Conservation (phyloP, 2,329 filamentous ascomycete genomes). For the Coniochaeta pulveracea region DNA sequence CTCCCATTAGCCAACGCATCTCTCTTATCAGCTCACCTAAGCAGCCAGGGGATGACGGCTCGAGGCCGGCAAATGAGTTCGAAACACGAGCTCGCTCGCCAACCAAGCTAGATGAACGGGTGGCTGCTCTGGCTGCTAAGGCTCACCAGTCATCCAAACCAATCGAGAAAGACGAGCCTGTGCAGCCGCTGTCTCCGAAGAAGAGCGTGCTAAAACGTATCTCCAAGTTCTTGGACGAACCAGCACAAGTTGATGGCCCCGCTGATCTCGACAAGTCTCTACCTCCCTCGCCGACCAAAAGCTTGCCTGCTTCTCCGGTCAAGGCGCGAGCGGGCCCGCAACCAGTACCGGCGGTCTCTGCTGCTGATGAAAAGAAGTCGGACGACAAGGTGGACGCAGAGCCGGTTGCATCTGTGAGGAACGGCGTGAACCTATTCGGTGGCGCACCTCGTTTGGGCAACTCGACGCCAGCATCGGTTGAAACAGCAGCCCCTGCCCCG, state of each 20-base stretch:
- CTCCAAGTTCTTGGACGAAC: constrained; percentile 44
- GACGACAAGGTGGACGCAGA: constrained; percentile 17
- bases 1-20: constrained; percentile 9
- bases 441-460: constrained; percentile 10
- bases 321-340: constrained; percentile 17
- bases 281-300: constrained; percentile 23
- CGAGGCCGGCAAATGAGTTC: constrained; percentile 7
- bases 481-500: background rate
- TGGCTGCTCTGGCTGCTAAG: constrained; percentile 16
- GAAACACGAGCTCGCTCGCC: constrained; percentile 16
- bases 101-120: constrained; percentile 18
- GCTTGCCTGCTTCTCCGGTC: constrained; percentile 16
- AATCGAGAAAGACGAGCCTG: constrained; percentile 18
- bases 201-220: constrained; percentile 49
- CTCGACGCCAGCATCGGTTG: too few relatives aligned
- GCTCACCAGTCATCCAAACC: constrained; percentile 7
- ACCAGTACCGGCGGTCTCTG: constrained; percentile 6
- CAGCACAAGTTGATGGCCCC: constrained; percentile 15
- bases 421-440: constrained; percentile 21
- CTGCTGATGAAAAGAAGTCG: constrained; percentile 16
- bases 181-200: constrained; percentile 40
- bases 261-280: constrained; percentile 15
- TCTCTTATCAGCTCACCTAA: constrained; percentile 16
- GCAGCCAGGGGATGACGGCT: constrained; percentile 12
- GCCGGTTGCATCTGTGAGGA: constrained; percentile 25